These are phyloP conservation scores for Mucor plumbeus DNA, from an alignment of 371 early-diverging fungal genomes.

Conservation along the genomic window DNA sequence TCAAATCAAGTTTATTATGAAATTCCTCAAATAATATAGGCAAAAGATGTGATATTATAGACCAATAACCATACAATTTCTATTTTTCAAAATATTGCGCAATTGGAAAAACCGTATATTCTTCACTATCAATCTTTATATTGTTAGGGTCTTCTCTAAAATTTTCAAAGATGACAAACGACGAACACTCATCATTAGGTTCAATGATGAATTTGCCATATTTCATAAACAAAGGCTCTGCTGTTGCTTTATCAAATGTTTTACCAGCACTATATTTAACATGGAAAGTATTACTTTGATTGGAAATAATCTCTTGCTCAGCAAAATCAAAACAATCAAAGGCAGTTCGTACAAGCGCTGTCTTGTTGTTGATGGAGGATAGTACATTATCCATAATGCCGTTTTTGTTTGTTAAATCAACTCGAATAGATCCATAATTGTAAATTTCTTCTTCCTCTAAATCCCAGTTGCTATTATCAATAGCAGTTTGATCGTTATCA, in stretches of 20 bases:
- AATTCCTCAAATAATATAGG: too few species aligned
- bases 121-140: constrained; percentile 11
- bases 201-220: constrained; percentile 42
- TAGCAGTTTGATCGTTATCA: constrained; percentile 2
- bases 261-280: constrained; percentile 9
- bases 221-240: constrained; percentile 16
- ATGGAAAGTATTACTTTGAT: constrained; percentile 24
- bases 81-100: not conserved
- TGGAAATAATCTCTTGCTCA: constrained; percentile 22
- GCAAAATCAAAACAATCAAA: constrained; percentile 45
- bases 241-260: constrained; percentile 7
- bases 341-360: constrained; percentile 41
- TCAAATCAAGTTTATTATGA: too few species aligned
- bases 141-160: constrained; percentile 11
- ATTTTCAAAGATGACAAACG: constrained; percentile 41
- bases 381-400: constrained; percentile 25
- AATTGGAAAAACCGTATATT: constrained; percentile 14
- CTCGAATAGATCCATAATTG: constrained; percentile 44
- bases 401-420: constrained; percentile 27
- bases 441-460: constrained; percentile 39
- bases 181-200: constrained; percentile 21
- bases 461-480: constrained; percentile 26
- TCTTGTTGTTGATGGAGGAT: constrained; percentile 35
- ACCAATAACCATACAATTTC: too few species aligned
- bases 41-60: too few species aligned